Evolutionary conservation across 208 protist genomes (phyloP).

Genomic region (Vickermania spadyakhi): DNA sequence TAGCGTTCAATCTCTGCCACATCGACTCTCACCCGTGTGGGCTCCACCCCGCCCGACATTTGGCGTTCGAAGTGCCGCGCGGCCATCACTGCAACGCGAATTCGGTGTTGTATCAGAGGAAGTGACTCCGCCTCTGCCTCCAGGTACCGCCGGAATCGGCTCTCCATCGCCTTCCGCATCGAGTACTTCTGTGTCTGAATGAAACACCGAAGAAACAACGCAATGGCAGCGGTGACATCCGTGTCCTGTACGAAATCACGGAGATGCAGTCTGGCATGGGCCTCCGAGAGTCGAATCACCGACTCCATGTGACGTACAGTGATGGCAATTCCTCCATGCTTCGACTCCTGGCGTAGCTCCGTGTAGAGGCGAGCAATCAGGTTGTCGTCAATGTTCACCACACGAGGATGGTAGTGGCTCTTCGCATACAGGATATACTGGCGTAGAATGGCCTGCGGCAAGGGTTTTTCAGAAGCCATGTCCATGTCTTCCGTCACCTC

Average conservation of each 20-base stretch:
- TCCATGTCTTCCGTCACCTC: slow-evolving; percentile 70
- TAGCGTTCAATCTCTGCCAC: slow-evolving; percentile 70
- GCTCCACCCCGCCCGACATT: slow-evolving; percentile 69
- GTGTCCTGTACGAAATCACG: slow-evolving; percentile 93
- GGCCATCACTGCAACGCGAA: slow-evolving; percentile 69
- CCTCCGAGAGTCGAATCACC: slow-evolving; percentile 97
- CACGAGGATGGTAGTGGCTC: slow-evolving; percentile 85
- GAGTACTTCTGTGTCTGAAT: slow-evolving; percentile 95
- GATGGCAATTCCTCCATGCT: slow-evolving; percentile 93
- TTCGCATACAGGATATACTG: slow-evolving; percentile 99
- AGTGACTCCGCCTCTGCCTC: slow-evolving; percentile 80
- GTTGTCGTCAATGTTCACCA: slow-evolving; percentile 90
- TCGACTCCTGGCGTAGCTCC: slow-evolving; percentile 94
- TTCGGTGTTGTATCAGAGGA: slow-evolving; percentile 80
- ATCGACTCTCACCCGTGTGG: slow-evolving; percentile 68
- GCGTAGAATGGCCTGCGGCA: slow-evolving; percentile 93
- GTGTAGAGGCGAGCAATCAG: slow-evolving; percentile 94
- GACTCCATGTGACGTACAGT: slow-evolving; percentile 99
- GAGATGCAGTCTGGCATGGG: slow-evolving; percentile 96
- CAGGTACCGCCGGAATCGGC: slow-evolving; percentile 78
- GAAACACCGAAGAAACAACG: slow-evolving; percentile 97
- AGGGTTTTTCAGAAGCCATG: slow-evolving; percentile 64
- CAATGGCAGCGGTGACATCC: slow-evolving; percentile 97
- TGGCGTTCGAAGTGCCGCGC: slow-evolving; percentile 81
- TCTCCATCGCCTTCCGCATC: slow-evolving; percentile 82